Base-by-base conservation (phyloP, 164 flowering plant species). In the Dillenia suffruticosa region DNA sequence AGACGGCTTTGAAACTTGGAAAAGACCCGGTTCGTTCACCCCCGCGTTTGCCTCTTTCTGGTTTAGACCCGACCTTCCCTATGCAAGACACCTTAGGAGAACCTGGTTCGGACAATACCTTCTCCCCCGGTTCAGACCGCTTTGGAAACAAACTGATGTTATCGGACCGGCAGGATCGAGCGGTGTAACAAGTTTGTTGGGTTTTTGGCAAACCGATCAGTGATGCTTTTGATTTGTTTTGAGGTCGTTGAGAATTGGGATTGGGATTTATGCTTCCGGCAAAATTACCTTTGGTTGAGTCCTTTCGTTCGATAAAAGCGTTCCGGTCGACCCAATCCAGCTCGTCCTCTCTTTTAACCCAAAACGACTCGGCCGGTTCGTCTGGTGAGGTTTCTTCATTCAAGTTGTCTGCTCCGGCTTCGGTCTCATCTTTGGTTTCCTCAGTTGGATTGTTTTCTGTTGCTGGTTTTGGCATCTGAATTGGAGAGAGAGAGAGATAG, bases 11-110 rank as follows among this genome's bases (percentile, higher is more conserved):
- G 8, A 72, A 55, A 40, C 32, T 72, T 22, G 58, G 17, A 71
- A 68, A 72, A 6, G 67, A 63, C 44, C 68, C 56, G 15, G 12
- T 14, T n/a, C 52, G 61, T 51, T 54, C 64, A 11, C 22, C 55
- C 46, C 59, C 60, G 32, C 46, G 54, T 17, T 17, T 62, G 7
- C 58, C 53, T 49, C 64, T 43, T 44, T 54, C 55, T 12, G 32
- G 49, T 67, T 68, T 67, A 11, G 70, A 58, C 12, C 72, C 58
- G 9, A 78, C 68, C 52, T 73, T 66, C 9, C 82, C 82, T 1
- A 73, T 70, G 48, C 82, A 78, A 9, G 77, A 72, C 0, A 75
- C 79, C 47, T 73, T 68, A 1, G 82, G 82, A 3, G 79, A 78
- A 17, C 59, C 66, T 54, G 79, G 82, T 59, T 78, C 82, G 0